These are phyloP conservation scores for Pinus taeda DNA, from an alignment of 75 land plant genomes.

Conservation along the genomic window DNA sequence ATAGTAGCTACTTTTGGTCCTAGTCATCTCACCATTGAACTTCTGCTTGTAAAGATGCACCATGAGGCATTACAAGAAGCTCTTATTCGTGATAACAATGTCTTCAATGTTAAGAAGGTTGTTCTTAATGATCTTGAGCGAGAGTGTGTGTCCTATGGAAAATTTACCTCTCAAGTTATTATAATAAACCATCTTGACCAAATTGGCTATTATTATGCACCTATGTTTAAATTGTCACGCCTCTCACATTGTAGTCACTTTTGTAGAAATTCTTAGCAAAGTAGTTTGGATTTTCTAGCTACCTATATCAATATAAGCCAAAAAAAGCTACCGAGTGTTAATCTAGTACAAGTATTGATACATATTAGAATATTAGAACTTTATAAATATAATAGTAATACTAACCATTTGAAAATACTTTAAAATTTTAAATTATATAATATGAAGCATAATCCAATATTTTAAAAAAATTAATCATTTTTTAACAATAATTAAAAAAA, in stretches of 20 bases:
- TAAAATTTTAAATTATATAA: no score
- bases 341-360: no score
- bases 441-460: no score
- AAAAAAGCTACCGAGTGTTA: no score
- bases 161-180: conserved; percentile 44
- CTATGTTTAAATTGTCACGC: conserved; percentile 51
- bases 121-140: conserved; percentile 61
- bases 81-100: conserved; percentile 42
- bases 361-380: no score
- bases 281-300: neutral
- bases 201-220: conserved; percentile 46
- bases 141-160: conserved; percentile 50
- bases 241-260: conserved; percentile 54
- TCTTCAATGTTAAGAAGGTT: conserved; percentile 64
- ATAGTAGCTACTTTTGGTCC: conserved; percentile 45
- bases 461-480: no score
- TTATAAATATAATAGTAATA: no score
- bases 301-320: no score
- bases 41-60: conserved; percentile 55
- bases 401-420: no score
- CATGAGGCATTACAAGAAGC: conserved; percentile 48
- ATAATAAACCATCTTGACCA: conserved; percentile 55
- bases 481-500: no score
- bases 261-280: conserved; percentile 49
- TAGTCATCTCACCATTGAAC: conserved; percentile 37